Conservation (phyloP, 345 rosid genomes). For the Rhizophora apiculata region DNA sequence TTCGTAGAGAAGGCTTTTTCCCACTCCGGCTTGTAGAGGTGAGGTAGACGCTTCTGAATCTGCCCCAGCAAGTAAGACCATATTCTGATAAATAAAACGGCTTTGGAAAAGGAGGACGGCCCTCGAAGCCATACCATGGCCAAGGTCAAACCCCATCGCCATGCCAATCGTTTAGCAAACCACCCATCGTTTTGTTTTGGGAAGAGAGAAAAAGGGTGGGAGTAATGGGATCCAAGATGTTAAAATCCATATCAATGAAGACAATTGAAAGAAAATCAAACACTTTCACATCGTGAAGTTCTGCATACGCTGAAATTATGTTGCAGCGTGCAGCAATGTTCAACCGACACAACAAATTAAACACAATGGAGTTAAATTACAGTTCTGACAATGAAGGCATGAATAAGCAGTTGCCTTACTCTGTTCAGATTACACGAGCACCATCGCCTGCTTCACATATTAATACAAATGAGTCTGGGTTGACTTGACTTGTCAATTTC, state of each 20-base stretch:
- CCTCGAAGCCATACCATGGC: no score
- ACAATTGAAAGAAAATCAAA: no score
- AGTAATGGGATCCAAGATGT: no score
- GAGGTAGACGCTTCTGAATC: background rate
- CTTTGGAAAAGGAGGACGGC: no score
- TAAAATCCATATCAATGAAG: no score
- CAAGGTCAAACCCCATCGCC: no score
- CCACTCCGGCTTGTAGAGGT: background rate
- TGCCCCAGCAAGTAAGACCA: no score
- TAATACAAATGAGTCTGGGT: conserved; percentile 42
- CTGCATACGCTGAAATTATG: background rate
- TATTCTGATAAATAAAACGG: no score
- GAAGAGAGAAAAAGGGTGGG: no score
- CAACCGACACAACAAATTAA: background rate
- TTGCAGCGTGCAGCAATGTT: background rate
- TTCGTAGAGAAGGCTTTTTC: background rate
- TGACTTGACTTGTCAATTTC: conserved; percentile 44
- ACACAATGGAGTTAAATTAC: background rate
- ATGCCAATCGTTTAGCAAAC: no score
- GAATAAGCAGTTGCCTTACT: background rate
- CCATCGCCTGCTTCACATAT: conserved; percentile 69
- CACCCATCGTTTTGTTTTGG: no score
- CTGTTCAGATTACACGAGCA: conserved; percentile 57
- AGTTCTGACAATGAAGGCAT: background rate
- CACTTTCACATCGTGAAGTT: no score